These are phyloP conservation scores for Parachlorella kessleri DNA, from an alignment of 139 green algal genomes.

Conservation along the genomic window DNA sequence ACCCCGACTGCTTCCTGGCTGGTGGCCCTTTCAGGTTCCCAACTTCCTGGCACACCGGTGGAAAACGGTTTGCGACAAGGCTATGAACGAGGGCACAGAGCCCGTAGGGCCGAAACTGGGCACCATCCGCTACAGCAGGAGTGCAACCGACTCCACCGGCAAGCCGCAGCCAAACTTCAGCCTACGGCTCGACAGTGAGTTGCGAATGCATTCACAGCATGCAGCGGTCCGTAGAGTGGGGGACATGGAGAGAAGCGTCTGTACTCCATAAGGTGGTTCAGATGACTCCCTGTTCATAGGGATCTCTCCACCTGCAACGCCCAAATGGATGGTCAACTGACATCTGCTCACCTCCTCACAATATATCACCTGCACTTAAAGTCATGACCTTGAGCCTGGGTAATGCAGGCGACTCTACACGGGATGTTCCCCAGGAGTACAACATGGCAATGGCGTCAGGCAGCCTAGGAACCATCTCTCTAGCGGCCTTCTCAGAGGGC, in stretches of 20 bases:
- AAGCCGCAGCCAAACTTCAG: not conserved
- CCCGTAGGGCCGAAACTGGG: conserved; percentile 27
- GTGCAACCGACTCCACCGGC: conserved; percentile 1
- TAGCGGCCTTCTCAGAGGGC: not conserved
- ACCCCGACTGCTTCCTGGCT: not conserved
- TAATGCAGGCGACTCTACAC: not conserved
- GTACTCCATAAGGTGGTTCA: not conserved
- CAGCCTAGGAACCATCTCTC: not conserved
- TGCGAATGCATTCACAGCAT: not conserved
- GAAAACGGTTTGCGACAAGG: conserved; percentile 33
- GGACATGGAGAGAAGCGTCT: not conserved
- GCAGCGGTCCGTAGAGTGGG: not conserved
- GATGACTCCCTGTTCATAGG: not conserved
- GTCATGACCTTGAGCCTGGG: too few relatives aligned
- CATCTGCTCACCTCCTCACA: too few relatives aligned
- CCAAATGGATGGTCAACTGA: too few relatives aligned
- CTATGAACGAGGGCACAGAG: conserved; percentile 20
- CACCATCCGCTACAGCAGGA: conserved; percentile 7
- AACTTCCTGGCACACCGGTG: conserved; percentile 55
- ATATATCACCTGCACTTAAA: too few relatives aligned
- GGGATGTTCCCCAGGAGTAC: not conserved
- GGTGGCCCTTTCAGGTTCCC: conserved; percentile 38
- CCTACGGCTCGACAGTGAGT: conserved; percentile 20
- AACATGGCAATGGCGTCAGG: not conserved
- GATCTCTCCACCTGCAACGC: not conserved